A percentile compares a stretch with the other conserved stretches of the same genome.
Conservation (phyloP, 768 basidiomycete species). For the Hypsizygus marmoreus region DNA sequence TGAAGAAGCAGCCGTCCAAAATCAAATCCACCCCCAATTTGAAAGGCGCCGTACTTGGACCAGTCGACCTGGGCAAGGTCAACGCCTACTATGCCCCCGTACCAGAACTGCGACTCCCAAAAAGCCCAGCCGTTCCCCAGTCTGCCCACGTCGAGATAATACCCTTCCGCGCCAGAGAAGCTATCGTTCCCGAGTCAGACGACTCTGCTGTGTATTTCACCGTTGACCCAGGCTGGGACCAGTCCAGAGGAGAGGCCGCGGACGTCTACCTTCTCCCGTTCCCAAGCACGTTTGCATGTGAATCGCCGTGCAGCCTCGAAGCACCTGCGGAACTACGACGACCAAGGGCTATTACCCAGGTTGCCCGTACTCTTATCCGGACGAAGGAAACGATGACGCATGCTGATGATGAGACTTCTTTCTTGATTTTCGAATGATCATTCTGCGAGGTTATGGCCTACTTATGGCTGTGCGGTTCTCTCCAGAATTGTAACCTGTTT, state of each 20-base stretch:
- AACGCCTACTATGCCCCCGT: constrained; percentile 3
- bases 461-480: no score
- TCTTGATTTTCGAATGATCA: constrained; percentile 12
- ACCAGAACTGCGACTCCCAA: constrained; percentile 1
- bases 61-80: constrained; percentile 1
- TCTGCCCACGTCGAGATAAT: not conserved
- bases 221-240: constrained; percentile 18
- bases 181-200: not conserved
- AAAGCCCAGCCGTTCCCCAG: not conserved
- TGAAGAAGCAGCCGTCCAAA: constrained; percentile 2
- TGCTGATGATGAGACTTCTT: constrained; percentile 13
- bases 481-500: no score
- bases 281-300: not conserved
- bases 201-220: constrained; percentile 17
- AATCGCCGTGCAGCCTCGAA: not conserved
- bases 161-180: not conserved
- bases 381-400: constrained; percentile 2
- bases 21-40: constrained; percentile 11
- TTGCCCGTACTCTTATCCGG: not conserved
- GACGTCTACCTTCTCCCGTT: constrained; percentile 13
- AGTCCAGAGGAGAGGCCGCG: constrained; percentile 14
- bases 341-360: not conserved
- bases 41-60: not conserved
- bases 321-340: not conserved
- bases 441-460: not conserved